Evolutionary conservation across 164 flowering plant species (phyloP).

Genomic region (Annona cherimola): DNA sequence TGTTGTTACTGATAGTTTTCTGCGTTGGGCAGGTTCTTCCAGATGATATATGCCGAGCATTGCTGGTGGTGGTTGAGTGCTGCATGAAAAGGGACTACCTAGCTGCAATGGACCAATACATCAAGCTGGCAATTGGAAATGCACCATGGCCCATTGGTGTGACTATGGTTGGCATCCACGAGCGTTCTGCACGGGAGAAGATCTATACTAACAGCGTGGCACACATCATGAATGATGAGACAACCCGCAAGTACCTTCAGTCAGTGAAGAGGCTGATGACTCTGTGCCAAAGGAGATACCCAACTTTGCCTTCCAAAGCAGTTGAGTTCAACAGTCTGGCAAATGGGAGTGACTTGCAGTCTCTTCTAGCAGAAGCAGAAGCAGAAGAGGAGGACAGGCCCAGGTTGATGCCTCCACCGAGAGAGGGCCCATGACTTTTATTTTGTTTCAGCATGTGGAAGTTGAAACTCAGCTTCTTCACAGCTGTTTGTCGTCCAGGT

Average conservation of each 20-base stretch:
- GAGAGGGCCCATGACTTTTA: constrained; percentile 2
- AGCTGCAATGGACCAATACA: constrained; percentile 96
- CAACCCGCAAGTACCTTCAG: constrained; percentile 93
- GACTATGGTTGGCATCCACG: constrained; percentile 99
- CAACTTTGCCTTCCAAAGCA: constrained; percentile 94
- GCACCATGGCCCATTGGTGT: constrained; percentile 99
- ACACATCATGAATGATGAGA: constrained; percentile 98
- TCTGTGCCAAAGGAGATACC: constrained; percentile 86
- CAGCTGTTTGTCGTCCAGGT: neutral
- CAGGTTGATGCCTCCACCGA: constrained; percentile 50
- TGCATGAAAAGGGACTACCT: constrained; percentile 84
- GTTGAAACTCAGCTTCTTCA: neutral
- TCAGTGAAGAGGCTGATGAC: constrained; percentile 95
- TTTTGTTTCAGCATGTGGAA: neutral
- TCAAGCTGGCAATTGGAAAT: constrained; percentile 92
- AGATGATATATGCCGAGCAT: constrained; percentile 79
- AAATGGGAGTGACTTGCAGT: constrained; percentile 87
- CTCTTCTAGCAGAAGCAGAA: constrained; percentile 63
- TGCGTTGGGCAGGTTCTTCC: constrained; percentile 57
- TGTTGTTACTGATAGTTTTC: neutral
- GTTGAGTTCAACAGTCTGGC: constrained; percentile 98
- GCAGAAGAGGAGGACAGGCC: constrained; percentile 53
- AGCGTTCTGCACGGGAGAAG: constrained; percentile 65
- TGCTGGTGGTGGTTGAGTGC: constrained; percentile 70
- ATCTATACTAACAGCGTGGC: constrained; percentile 55